These are phyloP conservation scores for Paxillus rubicundulus DNA, from an alignment of 768 basidiomycete genomes.

Conservation along the genomic window DNA sequence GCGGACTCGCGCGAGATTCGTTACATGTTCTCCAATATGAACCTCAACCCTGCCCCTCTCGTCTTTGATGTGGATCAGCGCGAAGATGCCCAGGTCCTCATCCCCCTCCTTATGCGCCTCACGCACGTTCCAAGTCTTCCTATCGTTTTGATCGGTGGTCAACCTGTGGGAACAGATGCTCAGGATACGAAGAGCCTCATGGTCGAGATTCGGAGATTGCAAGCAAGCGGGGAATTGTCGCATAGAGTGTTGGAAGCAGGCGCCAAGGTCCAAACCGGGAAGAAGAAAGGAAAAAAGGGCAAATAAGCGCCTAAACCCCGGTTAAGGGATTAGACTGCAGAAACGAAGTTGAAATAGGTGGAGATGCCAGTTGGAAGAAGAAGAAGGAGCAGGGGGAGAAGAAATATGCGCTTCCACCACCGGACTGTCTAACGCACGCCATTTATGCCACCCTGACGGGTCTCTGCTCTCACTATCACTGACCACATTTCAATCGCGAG, in stretches of 20 bases:
- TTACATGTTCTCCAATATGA: constrained; percentile 48
- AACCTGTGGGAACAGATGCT: constrained; percentile 42
- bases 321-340: neutral
- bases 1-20: constrained; percentile 67
- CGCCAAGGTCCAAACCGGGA: constrained; percentile 50
- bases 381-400: too few species aligned
- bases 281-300: constrained; percentile 48
- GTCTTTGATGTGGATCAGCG: constrained; percentile 73
- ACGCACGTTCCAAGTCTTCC: constrained; percentile 56
- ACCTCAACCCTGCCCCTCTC: constrained; percentile 60
- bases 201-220: constrained; percentile 49
- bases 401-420: too few species aligned
- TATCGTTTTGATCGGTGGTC: constrained; percentile 67
- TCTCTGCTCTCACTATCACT: too few species aligned
- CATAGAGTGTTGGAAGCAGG: constrained; percentile 53
- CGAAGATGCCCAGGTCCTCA: constrained; percentile 63
- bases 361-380: too few species aligned
- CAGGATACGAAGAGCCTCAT: constrained; percentile 27
- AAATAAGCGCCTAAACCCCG: neutral
- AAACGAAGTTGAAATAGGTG: too few species aligned
- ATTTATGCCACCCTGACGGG: too few species aligned
- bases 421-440: too few species aligned
- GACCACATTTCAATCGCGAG: too few species aligned
- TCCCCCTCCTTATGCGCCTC: constrained; percentile 60
- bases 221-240: constrained; percentile 50